These are phyloP conservation scores for Saccharum spontaneum DNA, from an alignment of 176 grass and related monocot species.

Conservation along the genomic window DNA sequence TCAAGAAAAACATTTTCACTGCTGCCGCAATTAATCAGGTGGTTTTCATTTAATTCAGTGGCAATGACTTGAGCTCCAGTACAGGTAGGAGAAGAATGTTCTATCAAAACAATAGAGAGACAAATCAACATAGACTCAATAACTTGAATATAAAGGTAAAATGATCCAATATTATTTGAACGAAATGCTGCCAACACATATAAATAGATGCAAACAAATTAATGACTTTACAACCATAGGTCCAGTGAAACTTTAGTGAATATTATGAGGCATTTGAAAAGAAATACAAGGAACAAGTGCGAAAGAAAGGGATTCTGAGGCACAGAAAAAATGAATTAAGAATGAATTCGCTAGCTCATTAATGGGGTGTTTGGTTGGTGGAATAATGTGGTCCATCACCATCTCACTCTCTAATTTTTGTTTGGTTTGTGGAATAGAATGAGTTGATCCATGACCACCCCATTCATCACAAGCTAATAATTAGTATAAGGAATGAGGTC, in stretches of 20 bases:
- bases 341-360: not conserved
- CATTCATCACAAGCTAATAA: too few relatives aligned
- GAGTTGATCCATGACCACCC: too few relatives aligned
- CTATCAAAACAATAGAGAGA: constrained; percentile 20
- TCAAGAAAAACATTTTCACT: not conserved
- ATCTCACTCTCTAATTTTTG: too few relatives aligned
- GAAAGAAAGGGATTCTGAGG: not conserved
- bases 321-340: not conserved
- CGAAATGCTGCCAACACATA: not conserved
- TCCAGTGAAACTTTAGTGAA: not conserved
- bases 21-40: not conserved
- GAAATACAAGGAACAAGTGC: not conserved
- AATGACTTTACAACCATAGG: constrained; percentile 7
- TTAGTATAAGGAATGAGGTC: too few relatives aligned
- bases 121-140: not conserved
- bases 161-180: not conserved
- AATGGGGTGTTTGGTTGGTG: too few relatives aligned
- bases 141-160: constrained; percentile 1
- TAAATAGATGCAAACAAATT: constrained; percentile 7
- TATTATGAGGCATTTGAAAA: not conserved
- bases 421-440: too few relatives aligned
- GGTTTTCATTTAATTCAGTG: constrained; percentile 5
- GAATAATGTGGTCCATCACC: too few relatives aligned
- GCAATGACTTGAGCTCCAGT: constrained; percentile 1
- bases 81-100: constrained; percentile 26